Evolutionary conservation across 2,329 filamentous ascomycete species (phyloP), one percentile per base, ranked within the genome.

Genomic region (Coniella lustricola): DNA sequence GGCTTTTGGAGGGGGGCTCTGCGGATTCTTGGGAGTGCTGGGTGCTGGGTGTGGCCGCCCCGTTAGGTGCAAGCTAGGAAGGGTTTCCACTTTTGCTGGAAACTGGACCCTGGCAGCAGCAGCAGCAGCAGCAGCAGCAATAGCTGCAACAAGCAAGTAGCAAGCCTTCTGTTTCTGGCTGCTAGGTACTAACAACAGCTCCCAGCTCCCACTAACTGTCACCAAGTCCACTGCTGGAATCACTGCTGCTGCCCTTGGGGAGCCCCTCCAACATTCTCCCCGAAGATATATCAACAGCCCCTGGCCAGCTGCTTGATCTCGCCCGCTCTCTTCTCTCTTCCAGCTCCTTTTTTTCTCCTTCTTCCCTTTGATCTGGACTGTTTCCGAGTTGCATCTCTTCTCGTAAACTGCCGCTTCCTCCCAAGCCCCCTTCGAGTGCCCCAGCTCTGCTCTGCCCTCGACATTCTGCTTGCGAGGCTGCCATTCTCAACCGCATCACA

Each of bases 261-360:
- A 25, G 14, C 38, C 4, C 21, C 22, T 31, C 22, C 16, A 44
- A 44, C 32, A 36, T 34, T 35, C n/a, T 35, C 42, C 25, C 25
- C 42, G 42, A 31, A 25, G 43, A 12, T 45, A 46, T 46, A 39
- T 46, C 25, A 38, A 33, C 21, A 39, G 29, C 21, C 25, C 35
- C 44, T 9, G 22, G 17, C 34, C 22, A 20, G 21, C 32, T 32
- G 20, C 29, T 29, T 45, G 22, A 31, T 33, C 38, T 4, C 10
- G n/a, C 14, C 21, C 16, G n/a, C n/a, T n/a, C n/a, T n/a, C n/a
- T n/a, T n/a, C n/a, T n/a, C n/a, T n/a, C n/a, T n/a, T n/a, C n/a
- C n/a, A n/a, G n/a, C 16, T 21, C n/a, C 20, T 17, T 29, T 16
- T 38, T 34, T 25, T 32, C 22, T 22, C 17, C n/a, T 46, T 37